Conservation (phyloP, 306 rosid genomes). For the Cucurbita maxima region DNA sequence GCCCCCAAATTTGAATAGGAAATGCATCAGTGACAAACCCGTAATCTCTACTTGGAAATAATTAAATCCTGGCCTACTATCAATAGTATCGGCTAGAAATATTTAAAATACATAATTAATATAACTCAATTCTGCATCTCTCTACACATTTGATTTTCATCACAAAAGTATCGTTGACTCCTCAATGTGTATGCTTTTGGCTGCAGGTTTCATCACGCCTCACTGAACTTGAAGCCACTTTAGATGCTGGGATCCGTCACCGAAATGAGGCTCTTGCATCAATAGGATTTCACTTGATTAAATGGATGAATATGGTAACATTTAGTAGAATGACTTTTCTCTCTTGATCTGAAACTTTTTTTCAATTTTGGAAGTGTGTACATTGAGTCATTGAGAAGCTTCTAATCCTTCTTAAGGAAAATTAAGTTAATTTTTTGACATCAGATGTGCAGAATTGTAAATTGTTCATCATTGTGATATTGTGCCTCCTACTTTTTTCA, state of each 20-base stretch:
- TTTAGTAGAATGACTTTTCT: background rate
- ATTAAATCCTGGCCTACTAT: background rate
- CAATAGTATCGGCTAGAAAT: background rate
- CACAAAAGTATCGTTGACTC: background rate
- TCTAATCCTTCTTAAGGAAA: background rate
- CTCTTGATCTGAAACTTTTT: background rate
- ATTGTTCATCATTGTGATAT: slow-evolving; percentile 7
- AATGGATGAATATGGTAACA: slow-evolving; percentile 87
- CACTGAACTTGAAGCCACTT: slow-evolving; percentile 72
- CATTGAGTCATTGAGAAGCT: background rate
- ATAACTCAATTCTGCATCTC: background rate
- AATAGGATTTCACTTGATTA: slow-evolving; percentile 47
- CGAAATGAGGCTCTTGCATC: slow-evolving; percentile 83
- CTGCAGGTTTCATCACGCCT: slow-evolving; percentile 79
- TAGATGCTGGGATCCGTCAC: slow-evolving; percentile 84
- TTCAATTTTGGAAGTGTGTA: background rate
- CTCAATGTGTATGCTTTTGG: background rate
- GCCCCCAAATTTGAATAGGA: background rate
- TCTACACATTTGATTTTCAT: background rate
- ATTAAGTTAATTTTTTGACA: background rate
- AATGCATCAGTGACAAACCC: background rate
- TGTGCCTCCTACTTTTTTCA: slow-evolving; percentile 29
- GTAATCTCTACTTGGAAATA: background rate
- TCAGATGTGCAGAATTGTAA: background rate
- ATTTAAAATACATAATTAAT: background rate